phyloP scores from a whole-genome alignment of 805 yeast genomes.

The Babjeviella inositovora region DNA sequence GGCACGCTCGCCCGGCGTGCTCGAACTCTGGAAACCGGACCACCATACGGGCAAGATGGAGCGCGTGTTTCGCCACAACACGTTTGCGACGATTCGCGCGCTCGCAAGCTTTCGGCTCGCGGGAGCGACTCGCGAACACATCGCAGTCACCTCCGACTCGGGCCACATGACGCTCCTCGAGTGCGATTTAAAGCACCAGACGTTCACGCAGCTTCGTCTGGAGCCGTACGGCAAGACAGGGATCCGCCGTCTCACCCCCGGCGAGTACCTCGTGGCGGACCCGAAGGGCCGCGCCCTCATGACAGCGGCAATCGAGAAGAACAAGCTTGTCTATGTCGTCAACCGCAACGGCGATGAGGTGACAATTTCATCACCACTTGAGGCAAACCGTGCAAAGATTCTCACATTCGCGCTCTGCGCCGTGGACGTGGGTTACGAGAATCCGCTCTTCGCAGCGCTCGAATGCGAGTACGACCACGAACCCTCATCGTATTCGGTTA shows the following conservation, averaged over 20 bases:
- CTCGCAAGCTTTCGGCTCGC: conserved; percentile 33
- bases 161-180: conserved; percentile 50
- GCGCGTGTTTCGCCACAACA: conserved; percentile 20
- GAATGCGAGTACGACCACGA: conserved; percentile 47
- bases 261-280: conserved; percentile 55
- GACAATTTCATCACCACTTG: conserved; percentile 58
- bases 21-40: conserved; percentile 39
- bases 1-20: conserved; percentile 33
- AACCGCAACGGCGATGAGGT: conserved; percentile 28
- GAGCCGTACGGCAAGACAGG: conserved; percentile 69
- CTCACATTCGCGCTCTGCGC: conserved; percentile 40
- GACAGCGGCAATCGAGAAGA: conserved; percentile 58
- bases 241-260: conserved; percentile 60
- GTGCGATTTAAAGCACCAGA: conserved; percentile 16
- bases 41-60: conserved; percentile 37
- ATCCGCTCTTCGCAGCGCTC: conserved; percentile 72
- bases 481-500: no score
- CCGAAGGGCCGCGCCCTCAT: conserved; percentile 56
- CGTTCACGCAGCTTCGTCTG: conserved; percentile 30
- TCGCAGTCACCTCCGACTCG: conserved; percentile 67
- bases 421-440: conserved; percentile 64
- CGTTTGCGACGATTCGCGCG: conserved; percentile 42
- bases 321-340: conserved; percentile 55
- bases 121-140: conserved; percentile 35
- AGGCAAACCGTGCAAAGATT: conserved; percentile 31